Percentiles rank a stretch among this genome's conserved stretches.
phyloP scores from a whole-genome alignment of 2,329 filamentous ascomycete genomes.

The Fusarium sp. region DNA sequence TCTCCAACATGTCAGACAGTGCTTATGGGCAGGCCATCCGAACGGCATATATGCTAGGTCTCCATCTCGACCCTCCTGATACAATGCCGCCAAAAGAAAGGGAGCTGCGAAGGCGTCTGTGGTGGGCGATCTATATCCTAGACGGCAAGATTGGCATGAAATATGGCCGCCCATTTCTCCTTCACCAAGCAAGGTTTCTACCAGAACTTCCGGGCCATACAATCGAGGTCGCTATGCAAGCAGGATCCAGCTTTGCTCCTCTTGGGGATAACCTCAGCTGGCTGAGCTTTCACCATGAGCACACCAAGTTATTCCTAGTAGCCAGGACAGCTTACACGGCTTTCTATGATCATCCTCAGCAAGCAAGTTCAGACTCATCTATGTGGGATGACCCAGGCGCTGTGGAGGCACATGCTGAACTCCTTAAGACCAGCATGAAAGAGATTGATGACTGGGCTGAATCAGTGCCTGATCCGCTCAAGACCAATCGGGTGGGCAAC shows the following conservation, averaged over 20 bases:
- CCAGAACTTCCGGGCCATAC: neutral
- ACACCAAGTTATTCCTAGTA: neutral
- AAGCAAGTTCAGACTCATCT: neutral
- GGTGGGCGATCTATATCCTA: neutral
- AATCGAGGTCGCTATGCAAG: neutral
- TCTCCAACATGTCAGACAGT: neutral
- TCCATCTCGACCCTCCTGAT: neutral
- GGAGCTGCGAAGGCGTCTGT: neutral
- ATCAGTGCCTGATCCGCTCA: neutral
- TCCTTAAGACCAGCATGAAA: neutral
- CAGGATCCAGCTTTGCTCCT: neutral
- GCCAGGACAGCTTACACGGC: neutral
- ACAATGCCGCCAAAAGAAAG: neutral
- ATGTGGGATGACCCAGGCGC: neutral
- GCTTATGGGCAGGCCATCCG: neutral
- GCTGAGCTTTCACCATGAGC: neutral
- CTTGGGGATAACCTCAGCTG: neutral
- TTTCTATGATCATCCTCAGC: neutral
- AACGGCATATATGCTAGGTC: neutral
- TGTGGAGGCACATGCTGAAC: neutral
- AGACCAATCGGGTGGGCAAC: neutral
- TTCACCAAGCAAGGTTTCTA: neutral
- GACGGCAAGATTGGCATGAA: slow-evolving; percentile 5
- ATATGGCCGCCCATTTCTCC: neutral
- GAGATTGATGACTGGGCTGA: neutral